Evolutionary conservation across 257 asterid species (phyloP).

Genomic region (Gynochthodes officinalis): DNA sequence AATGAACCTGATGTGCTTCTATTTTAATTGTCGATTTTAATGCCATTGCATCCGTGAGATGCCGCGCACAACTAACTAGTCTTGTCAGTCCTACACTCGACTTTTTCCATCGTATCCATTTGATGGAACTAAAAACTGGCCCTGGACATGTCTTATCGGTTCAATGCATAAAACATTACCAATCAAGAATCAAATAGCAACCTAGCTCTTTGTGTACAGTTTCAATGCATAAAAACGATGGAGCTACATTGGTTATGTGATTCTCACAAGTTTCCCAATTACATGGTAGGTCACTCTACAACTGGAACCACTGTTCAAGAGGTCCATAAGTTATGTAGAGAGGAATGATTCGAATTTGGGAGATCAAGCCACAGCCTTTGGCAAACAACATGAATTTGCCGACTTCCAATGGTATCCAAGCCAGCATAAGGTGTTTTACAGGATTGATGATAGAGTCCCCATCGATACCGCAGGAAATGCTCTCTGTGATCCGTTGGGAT

Average conservation of each 20-base stretch:
- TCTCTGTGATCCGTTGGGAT: conserved; percentile 14
- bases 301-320: conserved; percentile 28
- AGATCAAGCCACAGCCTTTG: conserved; percentile 19
- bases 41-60: too few relatives aligned
- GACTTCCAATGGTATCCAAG: conserved; percentile 32
- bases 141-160: too few relatives aligned
- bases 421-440: conserved; percentile 15
- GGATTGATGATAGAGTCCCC: conserved; percentile 28
- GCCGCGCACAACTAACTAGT: too few relatives aligned
- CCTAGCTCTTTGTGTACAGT: too few relatives aligned
- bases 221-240: too few relatives aligned
- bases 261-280: neutral
- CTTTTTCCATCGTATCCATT: too few relatives aligned
- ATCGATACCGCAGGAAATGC: conserved; percentile 17
- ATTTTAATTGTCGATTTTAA: too few relatives aligned
- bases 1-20: too few relatives aligned
- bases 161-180: too few relatives aligned
- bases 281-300: conserved; percentile 22
- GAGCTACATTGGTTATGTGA: neutral
- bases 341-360: conserved; percentile 23
- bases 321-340: conserved; percentile 19
- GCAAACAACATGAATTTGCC: conserved; percentile 27
- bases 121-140: too few relatives aligned
- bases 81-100: too few relatives aligned
- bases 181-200: too few relatives aligned